Evolutionary conservation across 2,329 filamentous ascomycete species (phyloP).

Genomic region (Neurospora crassa): DNA sequence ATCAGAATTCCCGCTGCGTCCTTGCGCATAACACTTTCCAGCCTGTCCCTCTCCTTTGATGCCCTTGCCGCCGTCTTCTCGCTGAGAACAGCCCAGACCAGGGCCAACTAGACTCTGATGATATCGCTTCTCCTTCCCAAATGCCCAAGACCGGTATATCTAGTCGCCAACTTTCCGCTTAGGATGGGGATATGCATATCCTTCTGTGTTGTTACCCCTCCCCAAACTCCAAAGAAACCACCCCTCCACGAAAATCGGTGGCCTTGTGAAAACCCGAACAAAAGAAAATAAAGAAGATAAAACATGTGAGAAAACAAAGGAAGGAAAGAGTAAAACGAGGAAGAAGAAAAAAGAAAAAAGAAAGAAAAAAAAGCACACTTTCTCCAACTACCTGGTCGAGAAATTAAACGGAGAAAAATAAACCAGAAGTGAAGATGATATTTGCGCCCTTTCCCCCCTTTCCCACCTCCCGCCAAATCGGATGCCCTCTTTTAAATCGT

Average conservation of each 20-base stretch:
- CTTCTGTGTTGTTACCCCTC: background rate
- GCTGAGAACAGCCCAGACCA: background rate
- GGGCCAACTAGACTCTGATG: background rate
- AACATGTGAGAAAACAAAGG: background rate
- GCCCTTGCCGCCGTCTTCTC: background rate
- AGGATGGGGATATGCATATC: background rate
- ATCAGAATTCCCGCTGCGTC: background rate
- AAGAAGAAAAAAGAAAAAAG: background rate
- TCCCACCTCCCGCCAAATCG: constrained; percentile 5
- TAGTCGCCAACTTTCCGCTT: background rate
- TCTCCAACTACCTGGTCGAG: background rate
- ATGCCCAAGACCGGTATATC: background rate
- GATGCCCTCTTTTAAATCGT: constrained; percentile 28
- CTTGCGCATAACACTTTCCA: background rate
- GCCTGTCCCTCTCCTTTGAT: background rate
- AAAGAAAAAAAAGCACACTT: background rate
- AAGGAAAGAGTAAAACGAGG: background rate
- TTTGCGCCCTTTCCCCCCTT: constrained; percentile 13
- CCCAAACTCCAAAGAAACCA: background rate
- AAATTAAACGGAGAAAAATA: constrained; percentile 7
- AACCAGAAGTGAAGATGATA: constrained; percentile 11
- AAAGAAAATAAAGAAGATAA: background rate
- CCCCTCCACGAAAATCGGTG: background rate
- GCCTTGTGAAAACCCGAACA: background rate
- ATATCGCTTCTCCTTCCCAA: background rate